Evolutionary conservation across 306 rosid genomes (phyloP).

Genomic region (Medicago truncatula): MtrunA17r5.0-ANR NC_053043.1:51072001-51072500

Average conservation of each 20-base stretch:
- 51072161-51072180: slow-evolving; percentile 30
- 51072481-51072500: not conserved
- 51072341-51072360: slow-evolving; percentile 24
- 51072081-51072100: slow-evolving; percentile 22
- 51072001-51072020: slow-evolving; percentile 7
- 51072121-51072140: slow-evolving; percentile 29
- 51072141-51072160: slow-evolving; percentile 20
- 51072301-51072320: slow-evolving; percentile 91
- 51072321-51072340: slow-evolving; percentile 71
- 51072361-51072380: slow-evolving; percentile 9
- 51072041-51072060: slow-evolving; percentile 15
- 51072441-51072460: slow-evolving; percentile 22
- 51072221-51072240: slow-evolving; percentile 97
- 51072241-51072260: slow-evolving; percentile 81
- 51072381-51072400: slow-evolving; percentile 29
- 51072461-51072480: not conserved
- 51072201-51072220: slow-evolving; percentile 97
- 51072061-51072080: slow-evolving; percentile 16
- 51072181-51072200: slow-evolving; percentile 42
- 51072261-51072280: slow-evolving; percentile 82
- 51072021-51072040: slow-evolving; percentile 5
- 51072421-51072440: slow-evolving; percentile 24
- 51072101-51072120: slow-evolving; percentile 36
- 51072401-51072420: slow-evolving; percentile 18
- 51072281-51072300: slow-evolving; percentile 88